These are phyloP conservation scores for Alternaria arbusti DNA, from an alignment of 2,329 filamentous ascomycete genomes.

Conservation along the genomic window DNA sequence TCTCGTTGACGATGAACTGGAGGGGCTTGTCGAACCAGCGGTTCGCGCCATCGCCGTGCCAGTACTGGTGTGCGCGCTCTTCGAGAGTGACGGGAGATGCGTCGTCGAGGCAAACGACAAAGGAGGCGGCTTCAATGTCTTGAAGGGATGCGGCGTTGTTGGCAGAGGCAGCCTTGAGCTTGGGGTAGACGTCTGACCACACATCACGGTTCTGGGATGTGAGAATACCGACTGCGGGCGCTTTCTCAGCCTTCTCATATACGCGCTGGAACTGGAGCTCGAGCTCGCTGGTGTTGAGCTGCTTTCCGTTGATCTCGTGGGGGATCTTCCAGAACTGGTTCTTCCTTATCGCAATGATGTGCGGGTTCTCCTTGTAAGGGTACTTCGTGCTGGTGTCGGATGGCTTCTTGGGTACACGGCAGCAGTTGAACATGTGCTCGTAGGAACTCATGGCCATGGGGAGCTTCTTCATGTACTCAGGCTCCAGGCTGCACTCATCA, in stretches of 20 bases:
- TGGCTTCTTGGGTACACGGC: conserved; percentile 81
- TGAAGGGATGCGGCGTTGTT: conserved; percentile 80
- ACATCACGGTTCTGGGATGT: conserved; percentile 93
- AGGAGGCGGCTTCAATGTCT: conserved; percentile 85
- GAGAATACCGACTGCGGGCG: conserved; percentile 80
- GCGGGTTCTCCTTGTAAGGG: conserved; percentile 74
- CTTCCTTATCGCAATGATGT: conserved; percentile 90
- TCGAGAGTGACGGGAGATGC: conserved; percentile 89
- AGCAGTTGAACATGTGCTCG: conserved; percentile 98
- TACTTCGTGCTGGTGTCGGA: conserved; percentile 86
- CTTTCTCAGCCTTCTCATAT: conserved; percentile 70
- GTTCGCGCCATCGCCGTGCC: conserved; percentile 96
- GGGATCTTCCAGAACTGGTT: conserved; percentile 96
- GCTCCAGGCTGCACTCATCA: conserved; percentile 81
- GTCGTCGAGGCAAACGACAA: conserved; percentile 92
- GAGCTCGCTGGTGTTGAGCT: conserved; percentile 87
- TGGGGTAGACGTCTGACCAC: conserved; percentile 74
- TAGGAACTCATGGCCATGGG: conserved; percentile 99
- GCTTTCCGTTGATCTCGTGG: conserved; percentile 80
- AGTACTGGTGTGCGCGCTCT: conserved; percentile 95
- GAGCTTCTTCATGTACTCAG: conserved; percentile 98
- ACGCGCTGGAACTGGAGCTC: conserved; percentile 88
- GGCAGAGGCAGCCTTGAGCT: conserved; percentile 75
- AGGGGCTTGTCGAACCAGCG: conserved; percentile 98
- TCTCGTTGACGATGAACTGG: conserved; percentile 98